Conservation (phyloP, 192 early-diverging fungal species). For the Entomortierella chlamydospora region DNA sequence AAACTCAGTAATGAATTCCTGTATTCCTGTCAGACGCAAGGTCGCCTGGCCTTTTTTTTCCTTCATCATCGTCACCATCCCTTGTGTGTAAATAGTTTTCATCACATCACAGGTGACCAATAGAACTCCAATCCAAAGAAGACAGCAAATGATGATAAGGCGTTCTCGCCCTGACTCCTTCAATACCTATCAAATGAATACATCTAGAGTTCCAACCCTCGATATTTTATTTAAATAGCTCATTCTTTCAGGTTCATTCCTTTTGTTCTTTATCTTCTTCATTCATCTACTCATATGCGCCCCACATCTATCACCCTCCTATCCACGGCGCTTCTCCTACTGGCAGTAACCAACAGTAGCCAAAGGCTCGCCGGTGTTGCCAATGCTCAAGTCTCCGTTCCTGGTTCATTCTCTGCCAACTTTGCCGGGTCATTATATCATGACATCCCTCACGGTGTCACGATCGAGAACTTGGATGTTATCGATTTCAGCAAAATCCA, state of each 20-base stretch:
- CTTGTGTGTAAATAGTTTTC: too few relatives aligned
- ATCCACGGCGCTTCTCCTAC: constrained; percentile 8
- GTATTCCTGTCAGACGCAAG: not conserved
- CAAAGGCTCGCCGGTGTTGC: not conserved
- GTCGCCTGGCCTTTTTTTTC: constrained; percentile 9
- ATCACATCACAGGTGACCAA: not conserved
- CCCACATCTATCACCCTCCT: not conserved
- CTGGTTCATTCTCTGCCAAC: constrained; percentile 27
- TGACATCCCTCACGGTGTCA: not conserved
- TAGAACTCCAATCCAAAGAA: not conserved
- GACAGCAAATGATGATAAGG: not conserved
- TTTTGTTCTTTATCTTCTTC: not conserved
- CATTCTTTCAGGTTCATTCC: not conserved
- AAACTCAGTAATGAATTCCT: too few relatives aligned
- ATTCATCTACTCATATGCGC: not conserved
- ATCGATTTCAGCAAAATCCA: not conserved
- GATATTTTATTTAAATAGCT: not conserved
- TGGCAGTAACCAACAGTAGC: constrained; percentile 6
- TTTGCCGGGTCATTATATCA: constrained; percentile 15
- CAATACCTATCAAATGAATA: too few relatives aligned
- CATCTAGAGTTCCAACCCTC: too few relatives aligned
- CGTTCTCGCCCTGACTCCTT: not conserved
- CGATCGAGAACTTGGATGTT: not conserved
- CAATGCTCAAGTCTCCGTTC: constrained; percentile 47
- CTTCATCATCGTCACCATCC: not conserved